These are phyloP conservation scores for Acer campestre DNA, from an alignment of 345 rosid genomes.

Conservation along the genomic window DNA sequence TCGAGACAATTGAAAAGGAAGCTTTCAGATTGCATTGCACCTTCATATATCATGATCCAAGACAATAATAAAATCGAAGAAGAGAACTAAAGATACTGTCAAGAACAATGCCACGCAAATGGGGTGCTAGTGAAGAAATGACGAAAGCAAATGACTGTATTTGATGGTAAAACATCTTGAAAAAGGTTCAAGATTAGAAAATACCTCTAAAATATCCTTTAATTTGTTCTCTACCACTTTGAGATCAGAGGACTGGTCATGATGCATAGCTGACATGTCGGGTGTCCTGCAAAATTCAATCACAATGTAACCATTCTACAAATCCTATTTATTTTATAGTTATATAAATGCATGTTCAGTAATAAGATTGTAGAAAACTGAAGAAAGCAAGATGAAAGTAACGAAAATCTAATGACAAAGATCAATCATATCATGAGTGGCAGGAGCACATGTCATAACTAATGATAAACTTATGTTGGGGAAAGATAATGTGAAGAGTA, in stretches of 20 bases:
- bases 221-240: conserved; percentile 62
- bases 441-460: background rate
- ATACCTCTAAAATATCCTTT: conserved; percentile 67
- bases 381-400: background rate
- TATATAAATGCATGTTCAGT: background rate
- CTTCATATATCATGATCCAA: background rate
- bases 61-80: too few relatives aligned
- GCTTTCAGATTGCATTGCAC: background rate
- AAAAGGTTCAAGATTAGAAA: conserved; percentile 11
- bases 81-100: background rate
- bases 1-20: background rate
- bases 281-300: conserved; percentile 60
- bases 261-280: conserved; percentile 78
- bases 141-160: background rate
- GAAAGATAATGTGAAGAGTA: background rate
- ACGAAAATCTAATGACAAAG: background rate
- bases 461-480: background rate
- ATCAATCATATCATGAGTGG: background rate
- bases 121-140: background rate
- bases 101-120: background rate
- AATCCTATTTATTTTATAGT: background rate
- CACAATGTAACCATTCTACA: background rate
- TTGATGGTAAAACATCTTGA: background rate
- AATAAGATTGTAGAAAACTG: background rate
- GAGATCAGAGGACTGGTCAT: conserved; percentile 70